phyloP scores from a whole-genome alignment of 1,139 yeast genomes.

The Scheffersomyces cryptocercus region DNA sequence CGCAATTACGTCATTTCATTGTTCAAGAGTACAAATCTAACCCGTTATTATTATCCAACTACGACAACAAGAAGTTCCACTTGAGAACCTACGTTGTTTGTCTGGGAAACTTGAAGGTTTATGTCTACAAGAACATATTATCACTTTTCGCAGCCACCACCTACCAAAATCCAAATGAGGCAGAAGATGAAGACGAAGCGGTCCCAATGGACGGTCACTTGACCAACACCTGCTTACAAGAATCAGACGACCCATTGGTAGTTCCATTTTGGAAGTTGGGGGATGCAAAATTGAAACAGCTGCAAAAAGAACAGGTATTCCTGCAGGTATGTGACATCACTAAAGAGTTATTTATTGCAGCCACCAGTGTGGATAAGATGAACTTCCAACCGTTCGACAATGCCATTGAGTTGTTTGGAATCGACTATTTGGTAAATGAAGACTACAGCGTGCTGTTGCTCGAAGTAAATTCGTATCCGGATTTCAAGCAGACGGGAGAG shows the following conservation, averaged over 20 bases:
- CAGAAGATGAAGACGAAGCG: slow-evolving; percentile 23
- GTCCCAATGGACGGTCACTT: slow-evolving; percentile 69
- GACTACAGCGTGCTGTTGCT: slow-evolving; percentile 58
- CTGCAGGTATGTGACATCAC: slow-evolving; percentile 60
- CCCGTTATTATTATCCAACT: slow-evolving; percentile 65
- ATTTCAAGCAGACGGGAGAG: slow-evolving; percentile 91
- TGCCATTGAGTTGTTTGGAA: slow-evolving; percentile 85
- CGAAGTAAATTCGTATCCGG: slow-evolving; percentile 94
- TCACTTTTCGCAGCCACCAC: slow-evolving; percentile 70
- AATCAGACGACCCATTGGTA: slow-evolving; percentile 49
- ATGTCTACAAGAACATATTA: slow-evolving; percentile 75
- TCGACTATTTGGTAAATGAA: slow-evolving; percentile 76
- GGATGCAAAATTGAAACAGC: slow-evolving; percentile 12
- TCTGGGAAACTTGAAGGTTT: slow-evolving; percentile 71
- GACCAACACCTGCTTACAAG: slow-evolving; percentile 91
- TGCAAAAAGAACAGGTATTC: slow-evolving; percentile 43
- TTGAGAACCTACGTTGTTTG: slow-evolving; percentile 84
- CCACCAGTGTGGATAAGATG: slow-evolving; percentile 72
- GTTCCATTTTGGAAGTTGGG: slow-evolving; percentile 63
- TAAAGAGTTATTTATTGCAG: slow-evolving; percentile 80
- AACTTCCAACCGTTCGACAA: slow-evolving; percentile 85
- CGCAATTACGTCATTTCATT: slow-evolving; percentile 87
- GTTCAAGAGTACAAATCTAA: slow-evolving; percentile 74
- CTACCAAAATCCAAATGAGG: slow-evolving; percentile 43
- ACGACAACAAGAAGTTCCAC: slow-evolving; percentile 80